phyloP scores from a whole-genome alignment of 768 basidiomycete genomes.

The Tremella yokohamensis region DNA sequence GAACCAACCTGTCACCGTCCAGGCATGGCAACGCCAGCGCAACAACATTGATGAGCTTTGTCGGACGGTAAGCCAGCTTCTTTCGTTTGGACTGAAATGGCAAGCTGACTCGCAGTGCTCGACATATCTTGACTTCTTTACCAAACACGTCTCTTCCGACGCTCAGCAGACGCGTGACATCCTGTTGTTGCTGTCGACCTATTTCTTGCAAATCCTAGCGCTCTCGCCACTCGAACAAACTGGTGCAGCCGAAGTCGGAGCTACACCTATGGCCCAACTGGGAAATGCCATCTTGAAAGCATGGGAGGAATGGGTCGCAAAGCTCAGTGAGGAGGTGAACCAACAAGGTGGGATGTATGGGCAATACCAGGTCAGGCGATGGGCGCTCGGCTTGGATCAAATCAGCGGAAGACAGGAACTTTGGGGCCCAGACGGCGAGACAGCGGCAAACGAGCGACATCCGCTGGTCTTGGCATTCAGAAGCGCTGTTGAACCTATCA shows the following conservation, averaged over 20 bases:
- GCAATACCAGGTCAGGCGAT: constrained; percentile 21
- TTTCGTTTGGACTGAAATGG: not conserved
- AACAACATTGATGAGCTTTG: constrained; percentile 22
- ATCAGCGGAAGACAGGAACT: constrained; percentile 9
- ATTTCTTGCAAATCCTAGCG: not conserved
- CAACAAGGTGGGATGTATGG: constrained; percentile 43
- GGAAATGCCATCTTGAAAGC: constrained; percentile 22
- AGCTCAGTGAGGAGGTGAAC: constrained; percentile 34
- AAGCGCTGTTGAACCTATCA: constrained; percentile 22
- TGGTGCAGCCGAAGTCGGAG: constrained; percentile 20
- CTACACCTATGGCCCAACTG: constrained; percentile 2
- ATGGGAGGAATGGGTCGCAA: constrained; percentile 29
- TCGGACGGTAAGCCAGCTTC: constrained; percentile 26
- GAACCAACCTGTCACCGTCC: constrained; percentile 4
- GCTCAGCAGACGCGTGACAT: not conserved
- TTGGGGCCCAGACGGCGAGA: not conserved
- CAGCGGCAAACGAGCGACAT: not conserved
- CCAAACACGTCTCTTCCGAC: constrained; percentile 1
- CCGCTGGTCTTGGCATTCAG: constrained; percentile 18
- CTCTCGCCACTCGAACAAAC: not conserved
- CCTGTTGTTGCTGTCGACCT: not conserved
- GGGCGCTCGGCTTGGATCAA: constrained; percentile 26
- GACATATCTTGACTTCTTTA: constrained; percentile 1
- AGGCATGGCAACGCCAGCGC: constrained; percentile 17
- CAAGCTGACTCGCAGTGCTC: constrained; percentile 1